phyloP scores from a whole-genome alignment of 495 filamentous ascomycete genomes.

The Penicillium argentinense region DNA sequence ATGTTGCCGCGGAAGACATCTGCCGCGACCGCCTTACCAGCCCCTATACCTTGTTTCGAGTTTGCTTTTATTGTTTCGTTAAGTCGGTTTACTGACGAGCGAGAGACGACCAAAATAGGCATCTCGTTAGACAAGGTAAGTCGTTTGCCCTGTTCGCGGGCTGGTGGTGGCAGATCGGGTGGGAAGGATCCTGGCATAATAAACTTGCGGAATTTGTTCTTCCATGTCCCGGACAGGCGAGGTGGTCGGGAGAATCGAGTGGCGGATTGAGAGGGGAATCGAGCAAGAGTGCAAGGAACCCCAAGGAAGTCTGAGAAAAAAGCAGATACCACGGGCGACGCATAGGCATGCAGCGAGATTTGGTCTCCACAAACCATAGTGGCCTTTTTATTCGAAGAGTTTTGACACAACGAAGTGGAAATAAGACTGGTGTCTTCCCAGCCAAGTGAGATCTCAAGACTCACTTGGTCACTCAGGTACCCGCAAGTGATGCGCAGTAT shows the following conservation, averaged over 20 bases:
- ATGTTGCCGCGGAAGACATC: constrained; percentile 86
- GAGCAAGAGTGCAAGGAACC: constrained; percentile 75
- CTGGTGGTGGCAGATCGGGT: constrained; percentile 48
- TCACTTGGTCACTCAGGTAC: constrained; percentile 19
- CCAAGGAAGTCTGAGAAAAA: constrained; percentile 75
- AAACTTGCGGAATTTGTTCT: constrained; percentile 33
- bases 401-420: constrained; percentile 39
- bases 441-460: constrained; percentile 57
- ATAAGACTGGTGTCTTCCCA: constrained; percentile 56
- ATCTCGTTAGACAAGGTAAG: constrained; percentile 89
- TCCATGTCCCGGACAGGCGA: constrained; percentile 17
- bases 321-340: constrained; percentile 56
- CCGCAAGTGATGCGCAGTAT: constrained; percentile 51
- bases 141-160: constrained; percentile 40
- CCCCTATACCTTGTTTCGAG: constrained; percentile 29
- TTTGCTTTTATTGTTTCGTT: constrained; percentile 65
- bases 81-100: constrained; percentile 73
- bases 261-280: constrained; percentile 65
- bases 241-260: constrained; percentile 60
- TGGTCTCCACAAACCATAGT: constrained; percentile 80
- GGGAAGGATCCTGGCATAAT: constrained; percentile 60
- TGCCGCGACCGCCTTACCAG: constrained; percentile 56
- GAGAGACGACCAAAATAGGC: constrained; percentile 81
- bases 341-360: constrained; percentile 67
- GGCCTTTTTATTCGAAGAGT: constrained; percentile 27